Percentiles rank a stretch among this genome's conserved stretches.
These are phyloP conservation scores for Collybiopsis luxurians DNA, from an alignment of 768 basidiomycete genomes.

Conservation along the genomic window DNA sequence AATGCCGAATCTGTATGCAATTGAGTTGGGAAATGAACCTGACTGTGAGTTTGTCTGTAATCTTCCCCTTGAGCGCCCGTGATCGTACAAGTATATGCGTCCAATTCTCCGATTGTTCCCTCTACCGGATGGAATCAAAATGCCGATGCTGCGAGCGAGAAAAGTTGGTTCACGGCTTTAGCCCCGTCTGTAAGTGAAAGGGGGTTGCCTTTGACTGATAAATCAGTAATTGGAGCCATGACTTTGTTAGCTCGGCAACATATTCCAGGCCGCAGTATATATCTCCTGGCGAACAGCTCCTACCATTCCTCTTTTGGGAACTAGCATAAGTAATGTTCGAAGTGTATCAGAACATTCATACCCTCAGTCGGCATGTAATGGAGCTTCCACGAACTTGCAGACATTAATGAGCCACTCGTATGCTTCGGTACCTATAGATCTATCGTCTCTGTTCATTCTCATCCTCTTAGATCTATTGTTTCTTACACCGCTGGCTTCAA, in stretches of 20 bases:
- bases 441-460: too few relatives aligned
- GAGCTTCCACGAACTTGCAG: conserved; percentile 30
- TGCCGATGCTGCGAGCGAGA: conserved; percentile 28
- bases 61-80: too few relatives aligned
- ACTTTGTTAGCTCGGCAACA: conserved; percentile 25
- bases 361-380: conserved; percentile 34
- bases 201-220: not conserved
- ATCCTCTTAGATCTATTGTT: conserved; percentile 28
- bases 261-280: conserved; percentile 35
- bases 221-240: not conserved
- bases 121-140: conserved; percentile 29
- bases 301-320: conserved; percentile 26
- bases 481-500: conserved; percentile 29
- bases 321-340: conserved; percentile 23
- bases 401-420: conserved; percentile 34
- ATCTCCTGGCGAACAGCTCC: conserved; percentile 28
- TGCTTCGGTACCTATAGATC: not conserved
- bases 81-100: conserved; percentile 32
- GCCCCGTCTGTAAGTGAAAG: conserved; percentile 22
- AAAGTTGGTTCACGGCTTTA: conserved; percentile 27
- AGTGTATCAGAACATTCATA: conserved; percentile 34
- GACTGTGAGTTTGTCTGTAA: conserved; percentile 30
- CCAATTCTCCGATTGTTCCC: conserved; percentile 29
- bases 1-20: conserved; percentile 31
- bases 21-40: conserved; percentile 38